phyloP scores from a whole-genome alignment of 768 basidiomycete species.

The Amanita rimosa region DNA sequence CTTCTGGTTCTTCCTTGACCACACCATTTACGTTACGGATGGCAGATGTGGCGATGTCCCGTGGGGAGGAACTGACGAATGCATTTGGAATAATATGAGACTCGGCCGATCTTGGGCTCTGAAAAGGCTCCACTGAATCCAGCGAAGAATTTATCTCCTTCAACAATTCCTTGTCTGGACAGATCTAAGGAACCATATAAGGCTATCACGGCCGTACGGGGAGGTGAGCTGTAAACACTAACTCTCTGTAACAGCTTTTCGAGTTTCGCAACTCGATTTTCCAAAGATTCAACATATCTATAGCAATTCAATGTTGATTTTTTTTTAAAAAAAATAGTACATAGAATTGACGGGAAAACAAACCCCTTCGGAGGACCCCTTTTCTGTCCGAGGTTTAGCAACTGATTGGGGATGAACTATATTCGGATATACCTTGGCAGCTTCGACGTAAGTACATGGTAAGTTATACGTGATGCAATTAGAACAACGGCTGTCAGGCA shows the following conservation, averaged over 20 bases:
- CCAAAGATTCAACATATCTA: conserved; percentile 52
- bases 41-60: conserved; percentile 21
- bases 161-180: conserved; percentile 51
- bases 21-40: conserved; percentile 18
- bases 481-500: conserved; percentile 54
- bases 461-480: conserved; percentile 55
- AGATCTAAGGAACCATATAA: conserved; percentile 33
- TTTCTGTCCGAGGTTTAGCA: conserved; percentile 20
- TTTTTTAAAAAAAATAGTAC: neutral
- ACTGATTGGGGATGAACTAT: neutral
- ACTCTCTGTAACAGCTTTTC: conserved; percentile 42
- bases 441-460: conserved; percentile 61
- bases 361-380: conserved; percentile 57
- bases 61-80: neutral
- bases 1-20: conserved; percentile 19
- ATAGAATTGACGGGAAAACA: conserved; percentile 9
- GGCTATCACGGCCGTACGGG: neutral
- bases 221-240: conserved; percentile 6
- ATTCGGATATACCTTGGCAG: conserved; percentile 41
- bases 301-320: neutral
- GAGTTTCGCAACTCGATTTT: conserved; percentile 48
- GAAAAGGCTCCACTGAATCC: conserved; percentile 10
- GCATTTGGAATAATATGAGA: neutral
- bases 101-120: conserved; percentile 13
- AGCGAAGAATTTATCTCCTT: conserved; percentile 38